Conservation (phyloP, 164 flowering plant genomes). For the Piper longum region DNA sequence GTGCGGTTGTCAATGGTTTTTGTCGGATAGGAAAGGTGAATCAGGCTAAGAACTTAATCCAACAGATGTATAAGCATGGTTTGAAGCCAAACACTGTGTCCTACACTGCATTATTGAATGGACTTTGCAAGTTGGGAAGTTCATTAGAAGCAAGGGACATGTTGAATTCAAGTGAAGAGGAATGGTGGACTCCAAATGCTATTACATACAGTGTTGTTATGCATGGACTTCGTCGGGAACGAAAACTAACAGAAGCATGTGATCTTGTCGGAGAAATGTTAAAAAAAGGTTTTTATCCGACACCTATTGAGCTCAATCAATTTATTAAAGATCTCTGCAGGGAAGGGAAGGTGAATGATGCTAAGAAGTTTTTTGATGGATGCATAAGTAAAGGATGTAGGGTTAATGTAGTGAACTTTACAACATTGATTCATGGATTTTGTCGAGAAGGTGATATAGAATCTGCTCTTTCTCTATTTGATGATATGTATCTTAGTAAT, state of each 20-base stretch:
- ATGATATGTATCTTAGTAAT: constrained; percentile 85
- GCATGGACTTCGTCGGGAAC: constrained; percentile 83
- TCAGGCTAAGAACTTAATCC: constrained; percentile 67
- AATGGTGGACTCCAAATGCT: constrained; percentile 87
- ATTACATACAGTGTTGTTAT: constrained; percentile 72
- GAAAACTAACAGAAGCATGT: constrained; percentile 64
- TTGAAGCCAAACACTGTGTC: constrained; percentile 81
- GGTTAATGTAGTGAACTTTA: constrained; percentile 67
- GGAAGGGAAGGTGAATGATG: constrained; percentile 38
- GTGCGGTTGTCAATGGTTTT: constrained; percentile 60
- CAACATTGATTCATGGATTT: constrained; percentile 77
- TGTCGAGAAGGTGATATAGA: constrained; percentile 58
- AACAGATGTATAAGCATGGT: constrained; percentile 64
- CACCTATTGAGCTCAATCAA: constrained; percentile 66
- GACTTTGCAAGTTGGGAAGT: constrained; percentile 56
- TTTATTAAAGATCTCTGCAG: constrained; percentile 56
- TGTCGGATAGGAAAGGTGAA: constrained; percentile 57
- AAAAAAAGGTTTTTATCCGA: constrained; percentile 52
- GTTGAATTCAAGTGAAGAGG: constrained; percentile 58
- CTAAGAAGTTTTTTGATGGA: constrained; percentile 62
- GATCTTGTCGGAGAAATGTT: constrained; percentile 62
- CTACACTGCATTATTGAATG: constrained; percentile 67
- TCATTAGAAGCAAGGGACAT: constrained; percentile 74
- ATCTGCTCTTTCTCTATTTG: constrained; percentile 67
- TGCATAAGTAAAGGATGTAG: constrained; percentile 69